Base-by-base conservation (phyloP, 192 early-diverging fungal genomes). In the Diversispora eburnea region DNA sequence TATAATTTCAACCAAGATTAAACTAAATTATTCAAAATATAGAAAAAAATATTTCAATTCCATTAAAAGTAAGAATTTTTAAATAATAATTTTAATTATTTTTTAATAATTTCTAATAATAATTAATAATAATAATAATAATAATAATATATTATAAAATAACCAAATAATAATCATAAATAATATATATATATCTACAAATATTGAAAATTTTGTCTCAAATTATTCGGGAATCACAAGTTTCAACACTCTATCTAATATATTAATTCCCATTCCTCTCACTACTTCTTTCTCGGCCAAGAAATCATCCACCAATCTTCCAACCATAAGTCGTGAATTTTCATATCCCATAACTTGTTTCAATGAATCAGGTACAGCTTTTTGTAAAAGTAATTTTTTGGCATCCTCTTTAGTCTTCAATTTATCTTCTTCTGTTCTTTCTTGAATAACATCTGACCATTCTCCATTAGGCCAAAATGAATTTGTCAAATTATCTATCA, bases 401-500 rank as follows among this genome's bases (percentile, higher is more conserved):
- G 52, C 67, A 6, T 52, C 51, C 33, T 69, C 67, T 56, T 69
- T 69, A 3, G 67, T 69, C 55, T 54, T 9, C 55, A 69, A 55
- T 69, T 69, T 69, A 17, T 69, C 67, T 69, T 69, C 51, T 69
- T 69, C 67, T 15, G 51, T 42, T 7, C 67, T 49, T 69, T 6
- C 5, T 49, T 45, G 13, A 22, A 12, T 22, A 4, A 33, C 3
- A 8, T 54, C 67, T 42, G 48, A 8, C 67, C 67, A 69, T 9
- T 15, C 41, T 8, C 67, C 67, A 69, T 69, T 69, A 7, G 67
- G 67, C 67, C 67, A 69, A 39, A 69, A 69, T 42, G 67, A 69
- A 55, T 56, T 69, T 33, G 22, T 19, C 17, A 69, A 69, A 55
- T 54, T 39, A 8, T 69, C 52, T 19, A 69, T 69, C 19, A 56